Evolutionary conservation across 768 basidiomycete genomes (phyloP).

Genomic region (Pulveroboletus sp.): DNA sequence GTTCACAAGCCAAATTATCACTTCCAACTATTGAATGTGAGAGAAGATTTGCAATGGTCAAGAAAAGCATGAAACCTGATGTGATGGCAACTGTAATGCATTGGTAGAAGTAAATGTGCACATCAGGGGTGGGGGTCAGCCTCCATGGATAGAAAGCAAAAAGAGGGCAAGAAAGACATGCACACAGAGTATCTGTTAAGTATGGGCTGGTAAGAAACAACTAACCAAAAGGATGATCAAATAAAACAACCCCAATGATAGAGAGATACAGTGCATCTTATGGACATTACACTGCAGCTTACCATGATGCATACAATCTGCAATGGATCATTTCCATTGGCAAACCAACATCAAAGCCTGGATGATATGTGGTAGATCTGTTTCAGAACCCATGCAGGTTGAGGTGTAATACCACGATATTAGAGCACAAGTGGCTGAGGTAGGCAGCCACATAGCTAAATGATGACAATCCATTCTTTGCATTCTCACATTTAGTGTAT

Average conservation of each 20-base stretch:
- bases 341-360: conserved; percentile 91
- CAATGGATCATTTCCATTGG: conserved; percentile 93
- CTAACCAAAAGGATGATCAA: conserved; percentile 57
- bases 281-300: conserved; percentile 81
- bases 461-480: too few relatives aligned
- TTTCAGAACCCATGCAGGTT: background rate
- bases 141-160: conserved; percentile 14
- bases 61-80: conserved; percentile 92
- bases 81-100: conserved; percentile 91
- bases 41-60: conserved; percentile 91
- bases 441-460: too few relatives aligned
- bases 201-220: conserved; percentile 97
- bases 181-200: conserved; percentile 86
- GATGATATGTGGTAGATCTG: conserved; percentile 13
- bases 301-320: conserved; percentile 89
- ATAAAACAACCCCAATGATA: too few relatives aligned
- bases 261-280: conserved; percentile 36
- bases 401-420: too few relatives aligned
- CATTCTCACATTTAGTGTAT: too few relatives aligned
- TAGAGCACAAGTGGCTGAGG: too few relatives aligned
- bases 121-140: conserved; percentile 15
- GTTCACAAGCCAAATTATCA: conserved; percentile 91
- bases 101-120: conserved; percentile 83
- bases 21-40: conserved; percentile 97
- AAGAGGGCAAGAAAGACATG: too few relatives aligned